A percentile compares a stretch with the other conserved stretches of the same genome.
phyloP scores from a whole-genome alignment of 1,284 basidiomycete genomes.

The Trametes polyzona region DNA sequence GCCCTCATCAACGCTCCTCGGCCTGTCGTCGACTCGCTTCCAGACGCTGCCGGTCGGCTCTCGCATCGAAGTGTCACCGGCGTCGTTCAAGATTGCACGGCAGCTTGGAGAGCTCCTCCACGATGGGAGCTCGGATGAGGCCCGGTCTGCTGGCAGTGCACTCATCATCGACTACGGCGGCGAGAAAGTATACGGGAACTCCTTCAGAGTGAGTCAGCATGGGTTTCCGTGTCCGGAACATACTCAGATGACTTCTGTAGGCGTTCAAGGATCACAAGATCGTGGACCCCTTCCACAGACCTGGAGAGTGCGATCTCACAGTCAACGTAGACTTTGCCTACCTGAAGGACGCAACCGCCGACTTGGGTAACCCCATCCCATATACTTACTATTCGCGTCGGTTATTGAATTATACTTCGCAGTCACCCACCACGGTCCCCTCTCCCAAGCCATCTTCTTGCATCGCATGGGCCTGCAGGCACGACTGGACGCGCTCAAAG shows the following conservation, averaged over 20 bases:
- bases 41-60: conserved; percentile 64
- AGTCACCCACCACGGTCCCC: conserved; percentile 52
- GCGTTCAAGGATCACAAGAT: conserved; percentile 90
- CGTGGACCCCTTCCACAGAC: conserved; percentile 83
- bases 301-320: conserved; percentile 91
- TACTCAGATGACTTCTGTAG: conserved; percentile 43
- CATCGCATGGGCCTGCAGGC: conserved; percentile 58
- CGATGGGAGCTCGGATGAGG: conserved; percentile 19
- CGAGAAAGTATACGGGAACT: conserved; percentile 70
- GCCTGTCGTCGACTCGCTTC: conserved; percentile 75
- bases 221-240: conserved; percentile 76
- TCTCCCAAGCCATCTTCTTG: conserved; percentile 66
- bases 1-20: conserved; percentile 67
- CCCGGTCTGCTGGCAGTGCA: conserved; percentile 67
- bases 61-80: conserved; percentile 79
- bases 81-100: conserved; percentile 69
- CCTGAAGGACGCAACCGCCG: conserved; percentile 76
- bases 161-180: conserved; percentile 93
- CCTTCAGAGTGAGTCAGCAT: conserved; percentile 70
- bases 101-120: conserved; percentile 67
- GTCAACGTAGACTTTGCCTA: conserved; percentile 96
- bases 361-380: conserved; percentile 54
- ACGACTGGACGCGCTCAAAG: conserved; percentile 53
- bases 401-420: not conserved
- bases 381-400: not conserved